Evolutionary conservation across 345 rosid species (phyloP), one percentile per base, ranked within the genome.

Genomic region (Pseudoturritis turrita): DNA sequence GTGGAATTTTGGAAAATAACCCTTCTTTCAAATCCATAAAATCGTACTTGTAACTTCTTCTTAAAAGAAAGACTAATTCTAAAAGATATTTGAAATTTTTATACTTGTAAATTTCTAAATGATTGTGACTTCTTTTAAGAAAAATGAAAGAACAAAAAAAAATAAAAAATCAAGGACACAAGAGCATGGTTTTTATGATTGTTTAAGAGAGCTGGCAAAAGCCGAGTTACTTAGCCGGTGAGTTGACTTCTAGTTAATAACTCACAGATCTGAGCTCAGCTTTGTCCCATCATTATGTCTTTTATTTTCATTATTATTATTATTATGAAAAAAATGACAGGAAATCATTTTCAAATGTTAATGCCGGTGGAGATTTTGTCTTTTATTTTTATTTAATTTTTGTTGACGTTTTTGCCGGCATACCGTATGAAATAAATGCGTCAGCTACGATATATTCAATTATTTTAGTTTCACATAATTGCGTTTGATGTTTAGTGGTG

Each of bases 371-470:
- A 70, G 26, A 55, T 70, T 46, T 70, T 55, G 66, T 56, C 53
- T 54, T 29, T 63, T 60, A 1, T 47, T 46, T 62, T 33, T 53
- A 46, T 70, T 63, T 63, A 45, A 50, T 58, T 69, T 55, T 0
- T 68, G 78, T 68, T 62, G 79, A 69, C 67, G 58, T 70, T 62
- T 47, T 70, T 46, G 71, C 67, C 71, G 66, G 79, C 71, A 70
- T 76, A 61, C 40, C 60, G 60, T 75, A 52, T 61, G 74, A 68
- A n/a, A 49, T 47, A 37, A 75, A 61, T 75, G 70, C 69, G 70
- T 60, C 78, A 61, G 74, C 74, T 68, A 75, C 13, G 18, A 35
- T 18, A 61, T 50, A 29, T 33, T 58, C 19, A 26, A 67, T 68
- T 60, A 41, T 68, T 60, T 45, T 35, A 23, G 10, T 17, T 35